Evolutionary conservation across 805 yeast species (phyloP), one percentile per base, ranked within the genome.

Genomic region (Cyberlindnera mycetangii): DNA sequence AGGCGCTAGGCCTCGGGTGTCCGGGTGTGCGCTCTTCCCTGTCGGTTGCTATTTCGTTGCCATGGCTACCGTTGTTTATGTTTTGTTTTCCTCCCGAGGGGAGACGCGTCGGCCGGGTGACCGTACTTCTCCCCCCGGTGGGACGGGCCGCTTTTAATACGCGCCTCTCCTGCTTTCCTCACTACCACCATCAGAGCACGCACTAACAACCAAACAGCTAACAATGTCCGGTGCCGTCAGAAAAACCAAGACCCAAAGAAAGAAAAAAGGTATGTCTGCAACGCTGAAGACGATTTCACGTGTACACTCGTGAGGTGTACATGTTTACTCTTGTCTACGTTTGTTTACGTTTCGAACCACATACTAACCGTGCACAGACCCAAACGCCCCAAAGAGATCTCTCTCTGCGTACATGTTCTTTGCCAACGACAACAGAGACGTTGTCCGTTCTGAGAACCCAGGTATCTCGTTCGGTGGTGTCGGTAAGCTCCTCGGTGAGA

Each of bases 331-430:
- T 14, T 16, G n/a, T 6, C n/a, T 16, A 33, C 15, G 19, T 16
- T 36, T 25, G 32, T 24, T 24, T 25, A 24, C 30, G 7, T 33
- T 38, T 5, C 11, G 34, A 5, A n/a, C 5, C 14, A 37, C n/a
- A 28, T 44, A 48, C 51, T 42, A 42, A 49, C 48, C 22, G 3
- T 3, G 5, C 17, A 18, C 40, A 53, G 95, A 88, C 70, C 96
- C 99, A 75, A 90, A 92, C 70, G 99, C 99, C 55, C 99, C 99
- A 69, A 93, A 93, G 88, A 88, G 98, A 72, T 89, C 97, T 20
- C 75, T 93, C 67, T 89, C 97, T 49, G 97, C 98, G 39, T 93
- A 92, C 83, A 90, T 93, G 98, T 92, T 88, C 81, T 93, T 90
- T 65, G 98, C 99, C 60, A 89, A 89, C 67, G 97, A 89, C 65